Conservation (phyloP, 2,329 filamentous ascomycete species). For the Leptographium wingfieldii region DNA sequence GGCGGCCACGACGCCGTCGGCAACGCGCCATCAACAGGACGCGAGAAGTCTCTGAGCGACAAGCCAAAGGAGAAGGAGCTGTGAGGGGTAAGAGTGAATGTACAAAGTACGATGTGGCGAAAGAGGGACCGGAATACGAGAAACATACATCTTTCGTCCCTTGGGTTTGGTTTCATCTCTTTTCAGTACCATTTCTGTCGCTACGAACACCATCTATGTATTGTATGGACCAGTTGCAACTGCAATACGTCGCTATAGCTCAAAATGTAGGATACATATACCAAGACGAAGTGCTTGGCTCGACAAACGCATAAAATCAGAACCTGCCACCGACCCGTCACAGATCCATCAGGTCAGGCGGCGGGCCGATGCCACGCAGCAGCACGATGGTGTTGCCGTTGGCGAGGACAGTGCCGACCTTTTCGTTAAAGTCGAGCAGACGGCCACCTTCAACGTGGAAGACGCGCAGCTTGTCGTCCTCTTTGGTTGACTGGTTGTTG, state of each 20-base stretch:
- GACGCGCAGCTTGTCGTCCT: conserved; percentile 69
- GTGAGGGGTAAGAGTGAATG: conserved; percentile 9
- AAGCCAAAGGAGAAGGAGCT: conserved; percentile 30
- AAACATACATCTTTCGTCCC: no score
- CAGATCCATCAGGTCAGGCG: conserved; percentile 56
- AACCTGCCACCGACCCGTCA: conserved; percentile 13
- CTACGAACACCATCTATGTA: not conserved
- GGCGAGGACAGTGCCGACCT: conserved; percentile 58
- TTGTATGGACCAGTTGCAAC: not conserved
- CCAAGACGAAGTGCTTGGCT: not conserved
- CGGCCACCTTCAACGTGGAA: conserved; percentile 89
- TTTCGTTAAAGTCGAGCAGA: conserved; percentile 77
- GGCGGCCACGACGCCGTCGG: conserved; percentile 51
- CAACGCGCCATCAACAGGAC: conserved; percentile 38
- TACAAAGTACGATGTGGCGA: no score
- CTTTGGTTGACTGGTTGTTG: conserved; percentile 64
- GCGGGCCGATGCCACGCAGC: conserved; percentile 71
- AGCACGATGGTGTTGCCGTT: conserved; percentile 87
- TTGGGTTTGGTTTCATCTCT: not conserved
- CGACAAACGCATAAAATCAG: no score
- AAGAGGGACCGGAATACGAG: not conserved
- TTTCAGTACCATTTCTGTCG: not conserved
- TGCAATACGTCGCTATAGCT: not conserved
- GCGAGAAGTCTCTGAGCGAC: conserved; percentile 31
- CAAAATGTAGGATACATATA: not conserved